Conservation (phyloP, 352 stramenopile species). For the Phytopythium mirpurense region DNA sequence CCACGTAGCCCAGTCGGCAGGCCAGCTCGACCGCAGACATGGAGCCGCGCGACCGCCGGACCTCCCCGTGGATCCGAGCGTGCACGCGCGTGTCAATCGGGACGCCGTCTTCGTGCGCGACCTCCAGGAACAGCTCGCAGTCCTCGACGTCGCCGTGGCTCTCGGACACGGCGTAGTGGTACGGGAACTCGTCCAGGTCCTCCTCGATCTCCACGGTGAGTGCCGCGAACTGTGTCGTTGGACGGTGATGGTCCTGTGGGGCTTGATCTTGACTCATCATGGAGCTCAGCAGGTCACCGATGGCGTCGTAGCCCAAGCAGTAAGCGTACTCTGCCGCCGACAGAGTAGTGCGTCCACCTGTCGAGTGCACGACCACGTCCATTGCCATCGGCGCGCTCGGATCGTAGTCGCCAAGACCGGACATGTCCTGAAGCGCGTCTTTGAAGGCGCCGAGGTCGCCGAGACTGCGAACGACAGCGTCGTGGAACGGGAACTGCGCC, state of each 20-base stretch:
- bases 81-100: slow-evolving; percentile 1
- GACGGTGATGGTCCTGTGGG: not conserved
- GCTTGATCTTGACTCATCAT: not conserved
- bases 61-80: not conserved
- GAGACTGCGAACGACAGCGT: slow-evolving; percentile 6
- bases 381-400: not conserved
- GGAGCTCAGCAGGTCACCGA: slow-evolving; percentile 11
- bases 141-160: slow-evolving; percentile 2
- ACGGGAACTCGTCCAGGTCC: slow-evolving; percentile 4
- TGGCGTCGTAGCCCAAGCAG: slow-evolving; percentile 9
- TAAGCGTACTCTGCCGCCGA: slow-evolving; percentile 13
- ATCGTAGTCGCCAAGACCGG: slow-evolving; percentile 2
- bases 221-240: not conserved
- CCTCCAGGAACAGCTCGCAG: slow-evolving; percentile 3
- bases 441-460: slow-evolving; percentile 7
- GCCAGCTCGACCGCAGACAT: not conserved
- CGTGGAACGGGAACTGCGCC: slow-evolving; percentile 11
- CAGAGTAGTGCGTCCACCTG: slow-evolving; percentile 1
- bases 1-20: not conserved
- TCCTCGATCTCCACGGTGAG: not conserved
- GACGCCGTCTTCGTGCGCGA: not conserved
- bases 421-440: not conserved
- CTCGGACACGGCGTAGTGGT: slow-evolving; percentile 3
- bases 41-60: not conserved
- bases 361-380: slow-evolving; percentile 1